Percentiles rank a stretch among this genome's conserved stretches.
Evolutionary conservation across 2,329 filamentous ascomycete species (phyloP).

Genomic region (Aureobasidium uvarum): DNA sequence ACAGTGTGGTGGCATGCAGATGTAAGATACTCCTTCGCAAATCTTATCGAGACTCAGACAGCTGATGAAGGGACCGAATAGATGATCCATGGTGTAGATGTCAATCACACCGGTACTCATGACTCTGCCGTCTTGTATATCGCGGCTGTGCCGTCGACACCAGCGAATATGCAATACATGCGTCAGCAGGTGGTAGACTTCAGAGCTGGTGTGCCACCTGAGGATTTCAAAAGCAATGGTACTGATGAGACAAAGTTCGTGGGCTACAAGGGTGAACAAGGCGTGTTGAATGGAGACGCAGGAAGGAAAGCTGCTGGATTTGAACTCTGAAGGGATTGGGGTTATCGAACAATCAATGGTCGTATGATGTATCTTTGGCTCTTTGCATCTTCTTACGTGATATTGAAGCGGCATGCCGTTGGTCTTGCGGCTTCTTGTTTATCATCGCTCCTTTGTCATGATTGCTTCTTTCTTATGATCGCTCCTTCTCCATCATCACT

Average conservation of each 20-base stretch:
- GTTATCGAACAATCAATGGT: background rate
- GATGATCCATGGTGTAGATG: slow-evolving; percentile 24
- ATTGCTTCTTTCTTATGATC: too few species aligned
- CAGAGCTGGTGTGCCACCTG: background rate
- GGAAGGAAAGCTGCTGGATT: slow-evolving; percentile 2
- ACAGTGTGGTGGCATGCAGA: slow-evolving; percentile 20
- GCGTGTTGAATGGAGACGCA: slow-evolving; percentile 1
- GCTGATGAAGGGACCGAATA: background rate
- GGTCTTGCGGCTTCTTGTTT: too few species aligned
- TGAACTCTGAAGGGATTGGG: background rate
- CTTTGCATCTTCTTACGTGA: too few species aligned
- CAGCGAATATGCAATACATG: background rate
- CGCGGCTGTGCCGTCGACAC: slow-evolving; percentile 2
- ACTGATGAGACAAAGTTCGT: slow-evolving; percentile 7
- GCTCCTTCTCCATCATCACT: too few species aligned
- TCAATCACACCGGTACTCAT: background rate
- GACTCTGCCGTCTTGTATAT: slow-evolving; percentile 18
- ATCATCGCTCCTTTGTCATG: too few species aligned
- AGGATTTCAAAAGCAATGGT: slow-evolving; percentile 1
- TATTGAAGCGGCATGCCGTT: too few species aligned
- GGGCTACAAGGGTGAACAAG: background rate
- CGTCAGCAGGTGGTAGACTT: slow-evolving; percentile 1
- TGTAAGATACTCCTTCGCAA: background rate
- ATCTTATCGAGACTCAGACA: background rate
- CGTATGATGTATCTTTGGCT: too few species aligned